Conservation (phyloP, 1,284 basidiomycete species). For the Ustilago curta region DNA sequence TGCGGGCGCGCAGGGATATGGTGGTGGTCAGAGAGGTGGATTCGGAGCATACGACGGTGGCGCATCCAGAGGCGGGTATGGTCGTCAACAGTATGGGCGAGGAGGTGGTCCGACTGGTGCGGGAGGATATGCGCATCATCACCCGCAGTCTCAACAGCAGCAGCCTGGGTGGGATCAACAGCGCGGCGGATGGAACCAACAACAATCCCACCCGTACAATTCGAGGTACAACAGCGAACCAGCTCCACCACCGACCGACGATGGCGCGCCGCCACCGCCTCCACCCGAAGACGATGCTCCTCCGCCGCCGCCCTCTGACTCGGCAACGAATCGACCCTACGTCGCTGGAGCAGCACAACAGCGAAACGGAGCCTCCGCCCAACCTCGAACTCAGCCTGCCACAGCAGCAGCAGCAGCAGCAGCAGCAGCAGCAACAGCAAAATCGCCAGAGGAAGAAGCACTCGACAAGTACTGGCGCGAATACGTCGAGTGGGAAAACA, state of each 20-base stretch:
- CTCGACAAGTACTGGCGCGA: conserved; percentile 68
- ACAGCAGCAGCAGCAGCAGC: conserved; percentile 12
- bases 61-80: conserved; percentile 18
- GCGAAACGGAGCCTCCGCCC: conserved; percentile 9
- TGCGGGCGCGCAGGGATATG: conserved; percentile 26
- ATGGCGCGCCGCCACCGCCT: conserved; percentile 49
- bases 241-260: conserved; percentile 41
- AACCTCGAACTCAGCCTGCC: conserved; percentile 2
- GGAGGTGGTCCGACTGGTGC: conserved; percentile 22
- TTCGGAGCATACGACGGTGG: conserved; percentile 20
- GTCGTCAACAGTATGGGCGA: conserved; percentile 15
- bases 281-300: conserved; percentile 56
- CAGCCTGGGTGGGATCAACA: conserved; percentile 29
- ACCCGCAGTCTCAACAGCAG: conserved; percentile 24
- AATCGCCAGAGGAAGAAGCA: conserved; percentile 57
- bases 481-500: conserved; percentile 65
- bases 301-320: conserved; percentile 50
- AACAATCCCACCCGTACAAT: conserved; percentile 20
- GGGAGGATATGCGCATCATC: conserved; percentile 31
- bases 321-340: background rate
- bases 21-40: conserved; percentile 13
- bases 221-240: conserved; percentile 26
- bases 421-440: too few species aligned
- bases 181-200: conserved; percentile 16
- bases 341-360: conserved; percentile 10